phyloP scores from a whole-genome alignment of 768 basidiomycete species.

The Fomitopsis serialis region DNA sequence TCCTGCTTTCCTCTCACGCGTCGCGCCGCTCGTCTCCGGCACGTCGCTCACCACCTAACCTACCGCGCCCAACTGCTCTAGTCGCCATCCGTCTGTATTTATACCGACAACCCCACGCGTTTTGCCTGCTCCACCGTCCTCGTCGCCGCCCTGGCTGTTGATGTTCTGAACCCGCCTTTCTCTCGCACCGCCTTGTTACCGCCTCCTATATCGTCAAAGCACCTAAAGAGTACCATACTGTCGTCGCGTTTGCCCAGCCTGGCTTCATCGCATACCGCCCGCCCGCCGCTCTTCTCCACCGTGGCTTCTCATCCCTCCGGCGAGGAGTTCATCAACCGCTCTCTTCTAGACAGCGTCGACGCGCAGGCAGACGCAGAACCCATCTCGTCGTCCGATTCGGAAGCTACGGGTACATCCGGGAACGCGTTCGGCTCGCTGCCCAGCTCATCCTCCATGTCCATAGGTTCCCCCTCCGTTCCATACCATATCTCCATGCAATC shows the following conservation, averaged over 20 bases:
- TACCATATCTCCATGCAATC: constrained; percentile 47
- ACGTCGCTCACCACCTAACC: constrained; percentile 24
- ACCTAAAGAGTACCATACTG: constrained; percentile 16
- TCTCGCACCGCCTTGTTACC: constrained; percentile 15
- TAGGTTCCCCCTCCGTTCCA: constrained; percentile 47
- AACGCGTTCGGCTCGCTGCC: constrained; percentile 45
- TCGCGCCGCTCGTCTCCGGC: constrained; percentile 27
- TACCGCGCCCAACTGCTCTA: constrained; percentile 25
- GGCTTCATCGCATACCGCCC: constrained; percentile 28
- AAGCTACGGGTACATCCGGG: constrained; percentile 35
- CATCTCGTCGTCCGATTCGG: constrained; percentile 43
- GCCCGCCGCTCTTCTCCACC: constrained; percentile 22
- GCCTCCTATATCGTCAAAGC: constrained; percentile 10
- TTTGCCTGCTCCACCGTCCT: constrained; percentile 26
- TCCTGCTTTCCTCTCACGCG: constrained; percentile 33
- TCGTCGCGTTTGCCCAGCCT: constrained; percentile 24
- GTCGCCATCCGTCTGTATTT: constrained; percentile 35
- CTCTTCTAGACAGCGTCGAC: constrained; percentile 77
- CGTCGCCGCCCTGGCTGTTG: constrained; percentile 34
- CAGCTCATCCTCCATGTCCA: constrained; percentile 39
- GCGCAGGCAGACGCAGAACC: constrained; percentile 81
- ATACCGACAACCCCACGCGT: constrained; percentile 35
- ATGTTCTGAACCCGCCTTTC: constrained; percentile 30
- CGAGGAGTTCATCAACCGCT: constrained; percentile 86
- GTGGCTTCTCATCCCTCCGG: constrained; percentile 30